Conservation (phyloP, 2,329 filamentous ascomycete species). For the Endoconidiophora polonica region DNA sequence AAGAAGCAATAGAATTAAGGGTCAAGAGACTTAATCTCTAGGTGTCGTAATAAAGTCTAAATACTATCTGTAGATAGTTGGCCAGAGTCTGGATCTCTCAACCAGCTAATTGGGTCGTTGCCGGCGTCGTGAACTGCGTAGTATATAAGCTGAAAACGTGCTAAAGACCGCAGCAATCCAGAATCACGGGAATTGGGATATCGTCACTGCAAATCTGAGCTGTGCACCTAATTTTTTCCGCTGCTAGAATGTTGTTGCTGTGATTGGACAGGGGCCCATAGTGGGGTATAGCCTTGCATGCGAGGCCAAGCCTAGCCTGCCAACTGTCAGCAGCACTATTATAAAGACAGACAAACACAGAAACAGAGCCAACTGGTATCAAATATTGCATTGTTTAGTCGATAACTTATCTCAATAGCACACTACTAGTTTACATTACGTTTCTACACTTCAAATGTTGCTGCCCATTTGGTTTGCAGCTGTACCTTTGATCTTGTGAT, state of each 20-base stretch:
- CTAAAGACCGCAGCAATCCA: neutral
- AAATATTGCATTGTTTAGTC: neutral
- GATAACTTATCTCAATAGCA: neutral
- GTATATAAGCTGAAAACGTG: neutral
- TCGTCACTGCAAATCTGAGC: neutral
- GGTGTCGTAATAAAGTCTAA: neutral
- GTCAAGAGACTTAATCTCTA: neutral
- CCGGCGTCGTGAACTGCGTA: neutral
- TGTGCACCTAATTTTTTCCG: conserved; percentile 1
- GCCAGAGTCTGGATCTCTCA: neutral
- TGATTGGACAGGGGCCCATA: conserved; percentile 5
- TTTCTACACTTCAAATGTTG: conserved; percentile 29
- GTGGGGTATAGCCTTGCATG: conserved; percentile 3
- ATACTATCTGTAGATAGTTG: neutral
- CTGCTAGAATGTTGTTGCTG: neutral
- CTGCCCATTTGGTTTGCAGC: conserved; percentile 37
- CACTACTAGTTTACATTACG: neutral
- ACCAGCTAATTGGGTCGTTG: neutral
- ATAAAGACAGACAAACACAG: neutral
- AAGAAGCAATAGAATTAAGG: neutral
- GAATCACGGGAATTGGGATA: neutral
- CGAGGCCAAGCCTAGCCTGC: neutral
- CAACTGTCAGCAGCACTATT: neutral
- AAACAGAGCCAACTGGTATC: neutral
- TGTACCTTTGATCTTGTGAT: conserved; percentile 56